These are phyloP conservation scores for Cymodocea nodosa DNA, from an alignment of 116 monocot species.

Conservation along the genomic window DNA sequence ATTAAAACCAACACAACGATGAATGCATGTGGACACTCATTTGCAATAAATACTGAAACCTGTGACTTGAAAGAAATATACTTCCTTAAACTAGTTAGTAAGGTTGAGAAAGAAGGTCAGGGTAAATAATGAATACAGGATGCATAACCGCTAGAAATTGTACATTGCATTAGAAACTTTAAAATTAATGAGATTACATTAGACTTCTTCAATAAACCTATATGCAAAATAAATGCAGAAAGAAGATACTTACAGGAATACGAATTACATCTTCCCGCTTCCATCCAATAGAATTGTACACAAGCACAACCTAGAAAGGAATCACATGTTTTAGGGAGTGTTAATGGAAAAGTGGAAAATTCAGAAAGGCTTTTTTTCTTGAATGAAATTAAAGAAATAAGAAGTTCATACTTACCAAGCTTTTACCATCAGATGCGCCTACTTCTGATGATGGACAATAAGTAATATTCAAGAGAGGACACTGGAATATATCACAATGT, in stretches of 20 bases:
- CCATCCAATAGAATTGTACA: conserved; percentile 97
- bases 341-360: neutral
- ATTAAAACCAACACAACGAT: too few relatives aligned
- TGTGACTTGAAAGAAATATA: too few relatives aligned
- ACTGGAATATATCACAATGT: conserved; percentile 26
- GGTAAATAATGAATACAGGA: too few relatives aligned
- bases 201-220: too few relatives aligned
- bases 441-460: conserved; percentile 84
- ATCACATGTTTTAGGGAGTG: neutral
- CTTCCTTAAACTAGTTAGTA: too few relatives aligned
- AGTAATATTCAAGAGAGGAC: conserved; percentile 89
- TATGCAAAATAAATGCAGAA: neutral
- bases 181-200: too few relatives aligned
- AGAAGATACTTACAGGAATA: conserved; percentile 60
- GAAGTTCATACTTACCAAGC: conserved; percentile 42
- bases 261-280: conserved; percentile 67
- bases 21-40: too few relatives aligned
- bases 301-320: conserved; percentile 63
- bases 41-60: too few relatives aligned
- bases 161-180: too few relatives aligned
- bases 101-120: too few relatives aligned
- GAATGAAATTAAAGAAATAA: neutral
- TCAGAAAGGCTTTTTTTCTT: neutral
- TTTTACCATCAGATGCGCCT: conserved; percentile 46
- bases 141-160: too few relatives aligned